Percentiles rank a stretch among this genome's conserved stretches.
These are phyloP conservation scores for Flaveria ramosissima DNA, from an alignment of 129 eudicot species.

Conservation along the genomic window DNA sequence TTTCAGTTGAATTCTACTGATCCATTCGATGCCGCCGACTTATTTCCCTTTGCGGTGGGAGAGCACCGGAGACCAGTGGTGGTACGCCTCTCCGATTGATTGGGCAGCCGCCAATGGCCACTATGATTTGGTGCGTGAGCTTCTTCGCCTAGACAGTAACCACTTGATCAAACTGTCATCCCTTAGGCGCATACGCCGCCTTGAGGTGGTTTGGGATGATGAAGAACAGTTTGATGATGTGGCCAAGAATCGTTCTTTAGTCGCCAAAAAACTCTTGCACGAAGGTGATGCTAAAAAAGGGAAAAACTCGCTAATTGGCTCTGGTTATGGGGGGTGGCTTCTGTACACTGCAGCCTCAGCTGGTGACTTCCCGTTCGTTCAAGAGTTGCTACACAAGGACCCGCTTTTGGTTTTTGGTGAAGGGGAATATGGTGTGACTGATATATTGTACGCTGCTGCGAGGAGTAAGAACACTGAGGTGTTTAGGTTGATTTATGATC, in stretches of 20 bases:
- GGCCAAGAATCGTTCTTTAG: slow-evolving; percentile 65
- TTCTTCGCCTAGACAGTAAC: slow-evolving; percentile 80
- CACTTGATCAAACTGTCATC: slow-evolving; percentile 77
- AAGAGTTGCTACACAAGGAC: slow-evolving; percentile 62
- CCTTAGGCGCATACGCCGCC: slow-evolving; percentile 84
- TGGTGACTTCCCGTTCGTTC: slow-evolving; percentile 68
- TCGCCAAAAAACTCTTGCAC: slow-evolving; percentile 59
- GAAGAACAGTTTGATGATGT: slow-evolving; percentile 80
- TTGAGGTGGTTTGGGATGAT: slow-evolving; percentile 93
- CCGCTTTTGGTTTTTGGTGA: slow-evolving; percentile 95
- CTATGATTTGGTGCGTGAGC: slow-evolving; percentile 87
- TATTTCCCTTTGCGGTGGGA: slow-evolving; percentile 94
- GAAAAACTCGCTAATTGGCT: slow-evolving; percentile 60
- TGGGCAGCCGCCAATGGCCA: slow-evolving; percentile 98
- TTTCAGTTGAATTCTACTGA: slow-evolving; percentile 24
- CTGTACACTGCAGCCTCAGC: slow-evolving; percentile 95
- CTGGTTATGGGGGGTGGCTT: slow-evolving; percentile 99
- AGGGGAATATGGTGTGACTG: slow-evolving; percentile 95
- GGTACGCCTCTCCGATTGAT: slow-evolving; percentile 95
- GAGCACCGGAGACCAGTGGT: slow-evolving; percentile 98
- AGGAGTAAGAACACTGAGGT: slow-evolving; percentile 76
- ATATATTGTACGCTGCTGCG: slow-evolving; percentile 86
- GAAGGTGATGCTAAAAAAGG: slow-evolving; percentile 67
- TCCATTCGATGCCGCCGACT: slow-evolving; percentile 59
- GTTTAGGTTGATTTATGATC: slow-evolving; percentile 64